phyloP scores from a whole-genome alignment of 1,284 basidiomycete genomes.

The Malassezia restricta region DNA sequence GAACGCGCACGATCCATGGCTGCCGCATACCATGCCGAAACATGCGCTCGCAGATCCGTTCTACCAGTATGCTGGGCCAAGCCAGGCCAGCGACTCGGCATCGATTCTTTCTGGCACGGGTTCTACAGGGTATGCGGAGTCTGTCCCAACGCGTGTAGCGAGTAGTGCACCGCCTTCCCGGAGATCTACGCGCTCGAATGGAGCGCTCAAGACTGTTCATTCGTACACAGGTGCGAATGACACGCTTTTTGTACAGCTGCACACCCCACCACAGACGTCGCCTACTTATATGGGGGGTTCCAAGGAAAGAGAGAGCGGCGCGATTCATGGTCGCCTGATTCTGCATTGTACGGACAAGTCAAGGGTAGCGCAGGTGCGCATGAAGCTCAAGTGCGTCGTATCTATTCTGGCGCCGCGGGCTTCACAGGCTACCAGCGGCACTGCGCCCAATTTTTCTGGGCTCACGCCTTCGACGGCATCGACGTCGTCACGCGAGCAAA shows the following conservation, averaged over 20 bases:
- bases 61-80: neutral
- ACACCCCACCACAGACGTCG: constrained; percentile 22
- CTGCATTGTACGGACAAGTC: constrained; percentile 19
- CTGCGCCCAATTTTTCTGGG: constrained; percentile 14
- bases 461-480: constrained; percentile 2
- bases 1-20: neutral
- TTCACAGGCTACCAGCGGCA: constrained; percentile 19
- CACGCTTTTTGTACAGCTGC: constrained; percentile 11
- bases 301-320: constrained; percentile 24
- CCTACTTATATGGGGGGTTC: constrained; percentile 38
- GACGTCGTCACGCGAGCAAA: constrained; percentile 13
- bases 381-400: constrained; percentile 24
- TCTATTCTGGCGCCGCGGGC: constrained; percentile 16
- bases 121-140: neutral
- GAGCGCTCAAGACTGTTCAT: constrained; percentile 10
- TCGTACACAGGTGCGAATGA: constrained; percentile 10
- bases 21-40: neutral
- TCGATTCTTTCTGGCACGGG: neutral
- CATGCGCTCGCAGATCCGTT: neutral
- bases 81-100: neutral
- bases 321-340: constrained; percentile 22
- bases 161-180: too few relatives aligned
- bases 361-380: constrained; percentile 19
- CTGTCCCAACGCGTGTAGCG: neutral
- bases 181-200: too few relatives aligned